Percentiles rank a stretch among this genome's conserved stretches.
These are phyloP conservation scores for Lithospermum erythrorhizon DNA, from an alignment of 257 asterid species.

Conservation along the genomic window DNA sequence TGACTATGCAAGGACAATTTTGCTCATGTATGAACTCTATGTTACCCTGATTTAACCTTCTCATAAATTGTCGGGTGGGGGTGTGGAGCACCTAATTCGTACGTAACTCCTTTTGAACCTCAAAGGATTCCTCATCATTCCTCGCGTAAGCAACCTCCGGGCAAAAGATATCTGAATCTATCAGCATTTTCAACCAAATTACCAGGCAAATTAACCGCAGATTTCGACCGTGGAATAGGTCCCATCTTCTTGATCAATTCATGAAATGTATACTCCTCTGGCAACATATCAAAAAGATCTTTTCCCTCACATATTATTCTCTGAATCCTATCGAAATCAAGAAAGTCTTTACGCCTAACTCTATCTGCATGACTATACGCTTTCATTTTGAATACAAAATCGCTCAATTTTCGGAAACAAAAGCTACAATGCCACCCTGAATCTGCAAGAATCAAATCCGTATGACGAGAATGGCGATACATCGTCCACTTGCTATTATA, in stretches of 20 bases:
- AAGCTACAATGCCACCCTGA: conserved; percentile 98
- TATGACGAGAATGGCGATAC: conserved; percentile 63
- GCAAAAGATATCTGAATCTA: conserved; percentile 66
- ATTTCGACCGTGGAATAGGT: conserved; percentile 58
- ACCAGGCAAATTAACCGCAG: conserved; percentile 81
- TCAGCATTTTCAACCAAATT: conserved; percentile 64
- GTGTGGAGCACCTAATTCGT: no score
- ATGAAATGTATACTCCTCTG: conserved; percentile 81
- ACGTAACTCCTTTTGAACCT: no score
- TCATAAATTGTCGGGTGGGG: no score
- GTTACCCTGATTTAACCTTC: no score
- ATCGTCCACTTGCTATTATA: conserved; percentile 38
- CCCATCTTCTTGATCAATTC: conserved; percentile 86
- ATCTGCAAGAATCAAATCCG: conserved; percentile 58
- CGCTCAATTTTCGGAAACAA: conserved; percentile 47
- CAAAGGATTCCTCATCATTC: conserved; percentile 12
- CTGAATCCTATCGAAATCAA: conserved; percentile 60
- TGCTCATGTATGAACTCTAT: no score
- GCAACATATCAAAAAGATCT: conserved; percentile 83
- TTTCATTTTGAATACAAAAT: conserved; percentile 58
- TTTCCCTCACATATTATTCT: conserved; percentile 58
- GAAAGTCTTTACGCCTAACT: conserved; percentile 32
- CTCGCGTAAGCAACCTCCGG: conserved; percentile 71
- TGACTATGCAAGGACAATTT: no score
- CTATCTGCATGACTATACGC: conserved; percentile 65